Evolutionary conservation across 192 early-diverging fungal species (phyloP).

Genomic region (Geranomyces variabilis): DNA sequence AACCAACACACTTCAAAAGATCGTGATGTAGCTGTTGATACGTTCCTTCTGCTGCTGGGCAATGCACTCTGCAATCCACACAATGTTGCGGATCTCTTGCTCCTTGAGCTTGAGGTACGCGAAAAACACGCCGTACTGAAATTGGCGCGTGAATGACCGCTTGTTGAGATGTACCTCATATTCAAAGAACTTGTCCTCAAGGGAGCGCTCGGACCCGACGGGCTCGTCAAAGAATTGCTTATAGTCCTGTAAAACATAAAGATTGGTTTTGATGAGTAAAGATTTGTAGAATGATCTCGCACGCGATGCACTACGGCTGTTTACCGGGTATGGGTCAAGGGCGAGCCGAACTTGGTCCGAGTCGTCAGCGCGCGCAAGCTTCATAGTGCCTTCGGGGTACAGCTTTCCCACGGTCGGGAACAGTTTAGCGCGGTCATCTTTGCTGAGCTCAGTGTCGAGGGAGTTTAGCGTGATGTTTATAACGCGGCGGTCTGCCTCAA

Average conservation of each 20-base stretch:
- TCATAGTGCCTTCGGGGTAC: slow-evolving; percentile 87
- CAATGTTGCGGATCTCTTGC: slow-evolving; percentile 98
- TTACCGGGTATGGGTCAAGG: slow-evolving; percentile 81
- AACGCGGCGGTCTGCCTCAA: slow-evolving; percentile 97
- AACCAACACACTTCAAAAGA: slow-evolving; percentile 63
- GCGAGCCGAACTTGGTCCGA: slow-evolving; percentile 88
- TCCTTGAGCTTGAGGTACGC: slow-evolving; percentile 95
- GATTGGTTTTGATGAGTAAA: background rate
- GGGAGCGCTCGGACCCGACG: slow-evolving; percentile 64
- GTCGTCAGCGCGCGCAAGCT: slow-evolving; percentile 87
- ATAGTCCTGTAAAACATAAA: slow-evolving; percentile 71
- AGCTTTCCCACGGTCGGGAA: slow-evolving; percentile 90
- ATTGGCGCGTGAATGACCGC: slow-evolving; percentile 92
- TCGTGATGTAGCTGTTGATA: slow-evolving; percentile 91
- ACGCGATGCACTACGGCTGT: slow-evolving; percentile 7
- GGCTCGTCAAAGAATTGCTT: slow-evolving; percentile 78
- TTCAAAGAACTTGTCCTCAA: slow-evolving; percentile 96
- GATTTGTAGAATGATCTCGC: background rate
- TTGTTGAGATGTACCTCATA: slow-evolving; percentile 94
- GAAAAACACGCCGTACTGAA: slow-evolving; percentile 96
- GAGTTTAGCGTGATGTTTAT: slow-evolving; percentile 99
- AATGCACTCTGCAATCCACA: slow-evolving; percentile 99
- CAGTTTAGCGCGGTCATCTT: slow-evolving; percentile 94
- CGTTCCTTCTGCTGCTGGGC: slow-evolving; percentile 96
- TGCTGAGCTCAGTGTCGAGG: slow-evolving; percentile 94